Conservation (phyloP, 1,284 basidiomycete species). For the Lignosus rhinocerotis region DNA sequence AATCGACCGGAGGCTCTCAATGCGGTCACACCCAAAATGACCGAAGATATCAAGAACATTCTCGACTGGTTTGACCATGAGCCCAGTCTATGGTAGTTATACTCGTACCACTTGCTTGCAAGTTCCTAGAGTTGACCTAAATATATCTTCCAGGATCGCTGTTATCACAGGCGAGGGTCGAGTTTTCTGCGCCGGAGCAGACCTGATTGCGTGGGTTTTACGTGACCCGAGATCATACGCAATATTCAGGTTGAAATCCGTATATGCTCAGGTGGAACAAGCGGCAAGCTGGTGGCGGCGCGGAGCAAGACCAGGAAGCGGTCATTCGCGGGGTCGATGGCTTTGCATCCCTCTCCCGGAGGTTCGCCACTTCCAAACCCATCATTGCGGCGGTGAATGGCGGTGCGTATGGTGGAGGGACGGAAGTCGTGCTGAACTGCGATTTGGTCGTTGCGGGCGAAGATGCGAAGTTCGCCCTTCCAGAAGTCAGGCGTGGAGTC, state of each 20-base stretch:
- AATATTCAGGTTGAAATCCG: not conserved
- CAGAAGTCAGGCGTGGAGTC: conserved; percentile 83
- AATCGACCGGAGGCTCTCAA: conserved; percentile 78
- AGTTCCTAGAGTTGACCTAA: not conserved
- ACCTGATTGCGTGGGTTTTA: conserved; percentile 64
- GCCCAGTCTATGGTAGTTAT: conserved; percentile 62
- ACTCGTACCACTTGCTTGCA: not conserved
- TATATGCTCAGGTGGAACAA: conserved; percentile 49
- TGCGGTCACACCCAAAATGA: conserved; percentile 67
- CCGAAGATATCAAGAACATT: conserved; percentile 53
- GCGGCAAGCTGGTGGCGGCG: conserved; percentile 41
- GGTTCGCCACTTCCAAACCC: conserved; percentile 67
- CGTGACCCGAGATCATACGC: not conserved
- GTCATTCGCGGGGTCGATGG: conserved; percentile 53
- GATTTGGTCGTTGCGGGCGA: conserved; percentile 80
- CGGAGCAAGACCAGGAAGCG: conserved; percentile 47
- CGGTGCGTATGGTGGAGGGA: conserved; percentile 78
- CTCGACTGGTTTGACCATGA: conserved; percentile 82
- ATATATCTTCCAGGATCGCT: conserved; percentile 55
- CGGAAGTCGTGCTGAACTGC: conserved; percentile 80
- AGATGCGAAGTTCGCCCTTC: conserved; percentile 73
- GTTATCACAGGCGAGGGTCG: conserved; percentile 79
- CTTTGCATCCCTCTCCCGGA: conserved; percentile 76
- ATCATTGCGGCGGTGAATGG: conserved; percentile 85
- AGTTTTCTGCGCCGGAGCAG: conserved; percentile 82